Evolutionary conservation across 257 asterid species (phyloP).

Genomic region (Nicotiana benthamiana): DNA sequence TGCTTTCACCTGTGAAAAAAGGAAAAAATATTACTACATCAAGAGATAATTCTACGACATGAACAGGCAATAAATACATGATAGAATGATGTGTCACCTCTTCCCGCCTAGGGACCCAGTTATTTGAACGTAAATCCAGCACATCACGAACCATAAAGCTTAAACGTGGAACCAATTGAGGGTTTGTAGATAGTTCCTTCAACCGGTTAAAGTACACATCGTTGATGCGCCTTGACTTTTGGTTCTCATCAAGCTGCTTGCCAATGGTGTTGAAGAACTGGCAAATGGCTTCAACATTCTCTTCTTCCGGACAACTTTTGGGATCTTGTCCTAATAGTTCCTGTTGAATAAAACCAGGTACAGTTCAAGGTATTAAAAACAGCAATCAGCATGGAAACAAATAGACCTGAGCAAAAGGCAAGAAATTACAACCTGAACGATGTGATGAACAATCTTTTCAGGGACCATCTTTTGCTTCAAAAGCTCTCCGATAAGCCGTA

Average conservation of each 20-base stretch:
- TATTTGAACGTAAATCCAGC: constrained; percentile 64
- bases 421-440: constrained; percentile 62
- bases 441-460: constrained; percentile 93
- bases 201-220: constrained; percentile 61
- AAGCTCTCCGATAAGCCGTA: constrained; percentile 94
- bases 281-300: constrained; percentile 95
- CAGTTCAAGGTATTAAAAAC: neutral
- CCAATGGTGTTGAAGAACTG: constrained; percentile 92
- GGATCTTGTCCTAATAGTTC: constrained; percentile 66
- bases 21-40: neutral
- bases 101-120: constrained; percentile 91
- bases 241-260: constrained; percentile 81
- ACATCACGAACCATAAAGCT: constrained; percentile 87
- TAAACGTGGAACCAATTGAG: constrained; percentile 73
- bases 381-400: neutral
- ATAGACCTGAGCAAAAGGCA: neutral
- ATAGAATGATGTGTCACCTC: constrained; percentile 41
- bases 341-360: constrained; percentile 23
- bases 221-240: constrained; percentile 59
- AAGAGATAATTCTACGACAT: neutral
- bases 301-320: constrained; percentile 79
- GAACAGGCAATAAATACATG: neutral
- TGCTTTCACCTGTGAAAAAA: constrained; percentile 60
- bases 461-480: constrained; percentile 97
- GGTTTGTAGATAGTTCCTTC: constrained; percentile 64